These are phyloP conservation scores for Malassezia brasiliensis DNA, from an alignment of 1,284 basidiomycete species.

Conservation along the genomic window DNA sequence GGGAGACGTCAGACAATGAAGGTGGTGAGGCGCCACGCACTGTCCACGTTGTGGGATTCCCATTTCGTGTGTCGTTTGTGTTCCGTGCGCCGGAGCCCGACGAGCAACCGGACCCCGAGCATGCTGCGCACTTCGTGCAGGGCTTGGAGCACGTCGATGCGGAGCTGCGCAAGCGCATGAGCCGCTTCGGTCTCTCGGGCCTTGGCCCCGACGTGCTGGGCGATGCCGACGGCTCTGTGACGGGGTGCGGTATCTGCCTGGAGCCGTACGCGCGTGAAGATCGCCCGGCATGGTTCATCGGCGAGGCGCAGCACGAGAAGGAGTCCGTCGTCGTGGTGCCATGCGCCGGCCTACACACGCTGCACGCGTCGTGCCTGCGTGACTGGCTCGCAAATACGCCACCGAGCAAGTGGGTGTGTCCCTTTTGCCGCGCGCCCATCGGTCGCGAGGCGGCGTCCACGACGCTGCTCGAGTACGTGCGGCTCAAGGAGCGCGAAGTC, in stretches of 20 bases:
- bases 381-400: conserved; percentile 35
- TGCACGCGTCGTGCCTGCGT: conserved; percentile 34
- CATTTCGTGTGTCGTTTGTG: conserved; percentile 32
- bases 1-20: neutral
- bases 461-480: conserved; percentile 32
- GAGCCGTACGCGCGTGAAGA: conserved; percentile 38
- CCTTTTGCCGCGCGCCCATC: conserved; percentile 35
- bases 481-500: conserved; percentile 23
- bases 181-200: conserved; percentile 32
- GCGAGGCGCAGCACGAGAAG: conserved; percentile 27
- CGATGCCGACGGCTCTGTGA: conserved; percentile 4
- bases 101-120: conserved; percentile 25
- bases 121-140: conserved; percentile 27
- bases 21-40: neutral
- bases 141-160: conserved; percentile 38
- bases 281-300: conserved; percentile 33
- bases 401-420: conserved; percentile 41
- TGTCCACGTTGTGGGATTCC: conserved; percentile 20
- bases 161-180: conserved; percentile 41
- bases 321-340: conserved; percentile 39
- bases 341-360: conserved; percentile 37
- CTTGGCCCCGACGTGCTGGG: conserved; percentile 25
- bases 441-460: neutral
- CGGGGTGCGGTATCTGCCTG: conserved; percentile 40
- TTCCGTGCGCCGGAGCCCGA: conserved; percentile 22